Evolutionary conservation across 495 filamentous ascomycete genomes (phyloP).

Genomic region (Stereocaulon alpinum): DNA sequence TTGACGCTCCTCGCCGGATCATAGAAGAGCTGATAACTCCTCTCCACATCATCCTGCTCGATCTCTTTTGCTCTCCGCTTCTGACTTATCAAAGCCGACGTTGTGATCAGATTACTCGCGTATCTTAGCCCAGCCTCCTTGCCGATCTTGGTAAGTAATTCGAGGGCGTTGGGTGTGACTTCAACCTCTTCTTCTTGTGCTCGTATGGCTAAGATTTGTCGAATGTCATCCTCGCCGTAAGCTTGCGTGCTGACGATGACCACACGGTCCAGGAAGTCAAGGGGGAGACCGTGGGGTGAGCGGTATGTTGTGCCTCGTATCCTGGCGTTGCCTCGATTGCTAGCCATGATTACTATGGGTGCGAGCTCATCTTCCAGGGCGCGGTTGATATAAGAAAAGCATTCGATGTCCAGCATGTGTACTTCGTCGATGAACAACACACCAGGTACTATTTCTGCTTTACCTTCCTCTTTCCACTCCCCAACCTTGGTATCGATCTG

Average conservation of each 20-base stretch:
- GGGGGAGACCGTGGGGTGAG: conserved; percentile 83
- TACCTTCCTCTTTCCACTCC: conserved; percentile 99
- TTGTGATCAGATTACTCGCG: conserved; percentile 91
- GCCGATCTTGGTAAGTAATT: conserved; percentile 88
- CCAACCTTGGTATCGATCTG: conserved; percentile 98
- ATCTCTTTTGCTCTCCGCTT: conserved; percentile 76
- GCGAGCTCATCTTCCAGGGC: conserved; percentile 88
- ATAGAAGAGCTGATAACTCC: conserved; percentile 88
- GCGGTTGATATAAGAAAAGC: conserved; percentile 96
- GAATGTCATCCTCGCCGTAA: conserved; percentile 78
- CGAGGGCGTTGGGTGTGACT: conserved; percentile 75
- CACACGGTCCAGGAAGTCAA: conserved; percentile 93
- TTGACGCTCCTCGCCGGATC: conserved; percentile 78
- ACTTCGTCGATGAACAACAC: conserved; percentile 99
- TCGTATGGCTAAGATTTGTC: conserved; percentile 79
- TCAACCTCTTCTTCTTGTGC: conserved; percentile 96
- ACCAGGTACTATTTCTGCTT: conserved; percentile 93
- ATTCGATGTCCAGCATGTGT: conserved; percentile 99
- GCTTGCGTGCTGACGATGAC: conserved; percentile 91
- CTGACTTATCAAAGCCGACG: conserved; percentile 65
- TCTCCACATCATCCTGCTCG: conserved; percentile 76
- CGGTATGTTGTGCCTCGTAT: conserved; percentile 90
- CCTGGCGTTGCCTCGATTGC: conserved; percentile 83
- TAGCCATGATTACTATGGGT: conserved; percentile 99
- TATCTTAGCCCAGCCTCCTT: conserved; percentile 88